These are phyloP conservation scores for Metschnikowia henanensis DNA, from an alignment of 805 yeast genomes.

Conservation along the genomic window DNA sequence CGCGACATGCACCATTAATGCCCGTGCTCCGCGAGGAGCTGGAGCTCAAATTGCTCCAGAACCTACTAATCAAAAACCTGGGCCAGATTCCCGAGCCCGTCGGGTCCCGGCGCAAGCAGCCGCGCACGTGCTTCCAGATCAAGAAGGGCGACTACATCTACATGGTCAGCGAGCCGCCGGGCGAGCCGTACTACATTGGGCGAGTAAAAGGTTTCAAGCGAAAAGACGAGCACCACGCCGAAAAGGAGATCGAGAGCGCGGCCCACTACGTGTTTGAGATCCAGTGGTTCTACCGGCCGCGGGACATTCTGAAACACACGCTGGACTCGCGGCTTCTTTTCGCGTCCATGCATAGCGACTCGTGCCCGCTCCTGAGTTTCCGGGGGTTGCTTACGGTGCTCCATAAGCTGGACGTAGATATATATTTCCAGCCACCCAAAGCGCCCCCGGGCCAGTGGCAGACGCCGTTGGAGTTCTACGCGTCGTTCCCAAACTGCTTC, in stretches of 20 bases:
- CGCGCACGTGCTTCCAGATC: constrained; percentile 32
- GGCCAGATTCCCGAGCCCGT: constrained; percentile 8
- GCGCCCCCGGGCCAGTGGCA: constrained; percentile 10
- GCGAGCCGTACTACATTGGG: constrained; percentile 92
- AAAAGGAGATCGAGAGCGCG: constrained; percentile 29
- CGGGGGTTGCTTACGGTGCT: constrained; percentile 75
- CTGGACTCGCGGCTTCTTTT: constrained; percentile 73
- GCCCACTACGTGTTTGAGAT: constrained; percentile 61
- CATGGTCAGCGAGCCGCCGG: constrained; percentile 89
- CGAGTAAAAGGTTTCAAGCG: constrained; percentile 68
- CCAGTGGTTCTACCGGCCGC: constrained; percentile 90
- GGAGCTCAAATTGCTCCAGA: constrained; percentile 12
- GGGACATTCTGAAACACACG: constrained; percentile 71
- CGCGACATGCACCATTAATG: constrained; percentile 24
- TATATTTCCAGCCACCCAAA: constrained; percentile 25
- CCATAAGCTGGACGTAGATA: constrained; percentile 65
- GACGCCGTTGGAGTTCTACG: constrained; percentile 46
- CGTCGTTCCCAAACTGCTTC: constrained; percentile 64
- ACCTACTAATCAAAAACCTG: constrained; percentile 10
- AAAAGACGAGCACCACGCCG: constrained; percentile 8
- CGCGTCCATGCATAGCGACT: constrained; percentile 84
- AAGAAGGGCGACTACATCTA: constrained; percentile 67
- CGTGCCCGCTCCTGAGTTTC: constrained; percentile 71
- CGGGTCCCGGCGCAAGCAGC: constrained; percentile 7
- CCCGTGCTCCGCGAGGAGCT: constrained; percentile 4